phyloP scores from a whole-genome alignment of 2,329 filamentous ascomycete genomes.

The Alternaria sp. region DNA sequence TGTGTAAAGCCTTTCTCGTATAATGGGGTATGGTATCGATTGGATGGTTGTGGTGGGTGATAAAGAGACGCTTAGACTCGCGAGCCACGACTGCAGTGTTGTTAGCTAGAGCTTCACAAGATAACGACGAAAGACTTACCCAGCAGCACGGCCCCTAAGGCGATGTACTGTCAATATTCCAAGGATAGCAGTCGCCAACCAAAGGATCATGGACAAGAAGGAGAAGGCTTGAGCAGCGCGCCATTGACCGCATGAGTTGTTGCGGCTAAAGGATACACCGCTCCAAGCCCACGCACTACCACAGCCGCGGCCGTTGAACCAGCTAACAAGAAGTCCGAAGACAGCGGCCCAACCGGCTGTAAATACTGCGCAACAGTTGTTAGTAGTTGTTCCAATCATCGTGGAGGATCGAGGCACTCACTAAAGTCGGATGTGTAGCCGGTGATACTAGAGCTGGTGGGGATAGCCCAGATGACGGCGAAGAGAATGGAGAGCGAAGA shows the following conservation, averaged over 20 bases:
- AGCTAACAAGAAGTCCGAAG: conserved; percentile 52
- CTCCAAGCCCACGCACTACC: conserved; percentile 61
- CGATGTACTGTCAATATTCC: conserved; percentile 33
- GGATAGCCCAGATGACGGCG: conserved; percentile 75
- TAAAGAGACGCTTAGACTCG: background rate
- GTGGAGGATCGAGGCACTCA: background rate
- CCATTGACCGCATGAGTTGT: conserved; percentile 69
- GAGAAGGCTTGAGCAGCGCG: conserved; percentile 75
- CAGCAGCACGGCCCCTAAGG: conserved; percentile 17
- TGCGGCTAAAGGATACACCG: conserved; percentile 49
- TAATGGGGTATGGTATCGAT: background rate
- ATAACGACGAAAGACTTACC: conserved; percentile 9
- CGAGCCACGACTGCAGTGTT: background rate
- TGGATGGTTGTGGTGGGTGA: background rate
- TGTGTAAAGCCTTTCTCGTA: background rate
- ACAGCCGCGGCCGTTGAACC: conserved; percentile 34
- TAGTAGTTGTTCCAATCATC: background rate
- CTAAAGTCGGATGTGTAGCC: conserved; percentile 74
- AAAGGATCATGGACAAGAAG: conserved; percentile 75
- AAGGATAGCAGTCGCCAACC: conserved; percentile 65
- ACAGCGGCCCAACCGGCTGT: conserved; percentile 72
- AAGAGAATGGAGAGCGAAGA: conserved; percentile 73
- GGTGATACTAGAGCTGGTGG: conserved; percentile 71
- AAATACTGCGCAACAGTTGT: conserved; percentile 55
- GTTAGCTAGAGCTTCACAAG: background rate